phyloP scores from a whole-genome alignment of 352 stramenopile genomes.

The Pythium aphanidermatum region DNA sequence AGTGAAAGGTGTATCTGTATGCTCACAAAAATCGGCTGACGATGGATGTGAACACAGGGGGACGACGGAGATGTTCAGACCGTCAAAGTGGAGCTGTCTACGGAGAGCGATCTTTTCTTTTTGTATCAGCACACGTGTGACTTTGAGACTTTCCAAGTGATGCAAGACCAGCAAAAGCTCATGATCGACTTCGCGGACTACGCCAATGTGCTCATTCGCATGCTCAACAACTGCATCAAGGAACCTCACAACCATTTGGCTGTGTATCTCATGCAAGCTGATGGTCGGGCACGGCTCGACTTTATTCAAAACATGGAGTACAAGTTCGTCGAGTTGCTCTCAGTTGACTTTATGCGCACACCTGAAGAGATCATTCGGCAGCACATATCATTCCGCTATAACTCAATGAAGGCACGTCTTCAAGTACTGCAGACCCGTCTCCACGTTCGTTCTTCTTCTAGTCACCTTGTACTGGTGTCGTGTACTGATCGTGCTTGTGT shows the following conservation, averaged over 20 bases:
- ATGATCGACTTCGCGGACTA: conserved; percentile 95
- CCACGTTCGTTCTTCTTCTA: conserved; percentile 40
- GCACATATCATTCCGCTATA: conserved; percentile 93
- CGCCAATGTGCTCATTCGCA: conserved; percentile 90
- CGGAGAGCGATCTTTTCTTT: conserved; percentile 93
- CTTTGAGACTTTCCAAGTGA: conserved; percentile 76
- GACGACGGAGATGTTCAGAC: conserved; percentile 79
- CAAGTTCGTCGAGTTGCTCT: conserved; percentile 95
- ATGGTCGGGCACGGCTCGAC: conserved; percentile 87
- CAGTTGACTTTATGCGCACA: conserved; percentile 86
- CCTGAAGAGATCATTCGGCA: conserved; percentile 88
- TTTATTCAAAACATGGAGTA: conserved; percentile 97
- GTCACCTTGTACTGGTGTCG: neutral
- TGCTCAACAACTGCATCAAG: conserved; percentile 96
- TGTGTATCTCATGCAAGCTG: conserved; percentile 91
- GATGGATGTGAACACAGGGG: no score
- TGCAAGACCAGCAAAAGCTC: conserved; percentile 94
- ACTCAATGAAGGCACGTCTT: conserved; percentile 90
- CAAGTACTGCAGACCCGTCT: conserved; percentile 89
- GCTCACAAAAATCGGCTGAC: neutral
- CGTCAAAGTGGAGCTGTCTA: conserved; percentile 89
- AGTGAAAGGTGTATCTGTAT: neutral
- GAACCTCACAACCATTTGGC: conserved; percentile 92
- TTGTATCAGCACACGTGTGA: conserved; percentile 90
- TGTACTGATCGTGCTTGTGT: neutral